Conservation (phyloP, 2,329 filamentous ascomycete genomes). For the Madurella mycetomatis region DNA sequence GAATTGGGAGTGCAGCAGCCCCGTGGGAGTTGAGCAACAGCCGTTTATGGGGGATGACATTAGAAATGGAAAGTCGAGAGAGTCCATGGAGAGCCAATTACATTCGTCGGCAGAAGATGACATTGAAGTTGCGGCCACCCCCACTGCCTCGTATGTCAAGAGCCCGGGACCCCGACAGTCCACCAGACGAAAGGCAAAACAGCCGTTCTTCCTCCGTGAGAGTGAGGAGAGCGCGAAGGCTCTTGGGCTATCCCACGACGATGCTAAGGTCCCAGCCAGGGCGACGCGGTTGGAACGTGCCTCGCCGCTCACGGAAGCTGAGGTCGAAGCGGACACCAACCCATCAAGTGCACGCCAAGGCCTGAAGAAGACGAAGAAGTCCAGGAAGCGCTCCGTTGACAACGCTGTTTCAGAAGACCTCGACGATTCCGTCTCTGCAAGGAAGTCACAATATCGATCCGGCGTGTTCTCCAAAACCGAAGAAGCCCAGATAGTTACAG, state of each 20-base stretch:
- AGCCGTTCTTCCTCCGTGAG: constrained; percentile 8
- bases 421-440: background rate
- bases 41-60: background rate
- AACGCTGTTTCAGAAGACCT: background rate
- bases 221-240: constrained; percentile 10
- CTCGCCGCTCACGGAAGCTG: background rate
- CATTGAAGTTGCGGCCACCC: background rate
- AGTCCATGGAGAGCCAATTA: background rate
- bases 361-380: background rate
- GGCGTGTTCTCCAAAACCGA: constrained; percentile 16
- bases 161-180: background rate
- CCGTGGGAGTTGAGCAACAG: background rate
- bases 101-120: background rate
- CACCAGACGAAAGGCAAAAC: constrained; percentile 15
- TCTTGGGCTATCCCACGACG: constrained; percentile 10
- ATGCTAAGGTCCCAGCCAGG: constrained; percentile 1
- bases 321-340: background rate
- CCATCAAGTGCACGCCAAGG: background rate
- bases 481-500: constrained; percentile 12
- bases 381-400: background rate
- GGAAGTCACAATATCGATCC: constrained; percentile 11
- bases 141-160: background rate
- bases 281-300: background rate
- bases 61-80: background rate
- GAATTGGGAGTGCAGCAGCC: no score